Percentiles rank a stretch among this genome's conserved stretches.
phyloP scores from a whole-genome alignment of 2,329 filamentous ascomycete genomes.

The Hypomyces perniciosus region DNA sequence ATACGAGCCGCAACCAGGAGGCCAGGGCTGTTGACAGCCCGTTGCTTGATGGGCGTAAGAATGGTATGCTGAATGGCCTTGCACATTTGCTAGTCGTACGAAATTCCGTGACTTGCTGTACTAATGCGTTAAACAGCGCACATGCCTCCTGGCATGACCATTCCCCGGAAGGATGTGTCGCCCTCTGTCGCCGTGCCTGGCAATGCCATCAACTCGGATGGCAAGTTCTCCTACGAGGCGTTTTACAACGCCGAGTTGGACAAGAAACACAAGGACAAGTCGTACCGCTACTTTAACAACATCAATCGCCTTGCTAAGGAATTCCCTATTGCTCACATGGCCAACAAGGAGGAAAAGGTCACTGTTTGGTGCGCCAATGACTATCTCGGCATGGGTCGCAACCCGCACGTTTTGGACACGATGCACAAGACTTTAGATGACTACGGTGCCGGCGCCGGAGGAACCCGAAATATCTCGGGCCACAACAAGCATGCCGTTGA shows the following conservation, averaged over 20 bases:
- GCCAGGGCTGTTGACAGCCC: conserved; percentile 68
- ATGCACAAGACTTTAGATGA: conserved; percentile 96
- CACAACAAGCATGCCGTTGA: conserved; percentile 92
- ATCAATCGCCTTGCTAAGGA: conserved; percentile 97
- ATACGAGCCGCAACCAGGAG: conserved; percentile 72
- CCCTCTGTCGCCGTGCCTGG: conserved; percentile 13
- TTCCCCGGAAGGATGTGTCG: conserved; percentile 12
- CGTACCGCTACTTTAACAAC: conserved; percentile 99
- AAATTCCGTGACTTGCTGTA: background rate
- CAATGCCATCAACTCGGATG: conserved; percentile 23
- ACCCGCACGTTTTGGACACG: conserved; percentile 73
- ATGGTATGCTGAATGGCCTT: conserved; percentile 36
- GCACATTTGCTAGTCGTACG: background rate
- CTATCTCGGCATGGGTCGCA: conserved; percentile 96
- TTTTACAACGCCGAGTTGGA: conserved; percentile 88
- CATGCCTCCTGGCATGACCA: conserved; percentile 18
- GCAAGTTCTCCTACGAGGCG: conserved; percentile 80
- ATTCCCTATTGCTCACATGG: conserved; percentile 91
- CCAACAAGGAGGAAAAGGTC: conserved; percentile 73
- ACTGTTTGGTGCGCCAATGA: conserved; percentile 99
- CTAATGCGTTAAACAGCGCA: conserved; percentile 12
- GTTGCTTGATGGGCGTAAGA: conserved; percentile 42
- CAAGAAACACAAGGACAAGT: conserved; percentile 99
- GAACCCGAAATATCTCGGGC: conserved; percentile 94
- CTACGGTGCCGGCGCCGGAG: conserved; percentile 91